Evolutionary conservation across 1,139 yeast genomes (phyloP), one percentile per base, ranked within the genome.

Genomic region (Pneumocystis murina): DNA sequence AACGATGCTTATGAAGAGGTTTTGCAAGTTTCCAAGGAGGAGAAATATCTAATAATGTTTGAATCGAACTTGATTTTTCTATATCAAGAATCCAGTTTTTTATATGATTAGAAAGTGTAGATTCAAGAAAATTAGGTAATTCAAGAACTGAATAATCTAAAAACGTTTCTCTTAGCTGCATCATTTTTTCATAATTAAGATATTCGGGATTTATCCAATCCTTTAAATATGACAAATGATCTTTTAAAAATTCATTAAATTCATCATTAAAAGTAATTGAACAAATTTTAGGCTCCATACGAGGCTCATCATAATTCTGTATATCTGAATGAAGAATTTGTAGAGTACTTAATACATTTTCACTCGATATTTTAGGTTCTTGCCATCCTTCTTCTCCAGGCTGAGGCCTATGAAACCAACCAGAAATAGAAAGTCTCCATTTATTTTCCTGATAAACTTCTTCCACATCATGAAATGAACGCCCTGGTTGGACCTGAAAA

Each of bases 331-430:
- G 69, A 28, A 28, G 33, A 14, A 28, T 24, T 30, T 38, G 24
- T 2, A 41, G 10, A 33, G 59, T 17, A 54, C 60, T 16, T 39
- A 48, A n/a, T 24, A 10, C 55, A 3, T 39, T 16, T 17, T 61
- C 36, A 17, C 87, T 83, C 69, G 4, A 24, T 24, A 12, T 30
- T 2, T 48, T 3, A 24, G 65, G 10, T 67, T 67, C n/a, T 59
- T 62, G 16, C 84, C 80, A 91, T 0, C 97, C 97, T 54, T 82
- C 84, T 74, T 94, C 98, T 14, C 96, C 97, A 10, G 77, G 78
- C 72, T 92, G 98, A 1, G 98, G 98, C 62, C 91, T 88, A 73
- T 94, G 99, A 73, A 92, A 94, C 99, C 99, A 94, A 0, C 99
- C 99, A 72, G 92, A 96, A 67, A 94, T 88, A 0, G 96, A 87